These are phyloP conservation scores for Candida sonorensis DNA, from an alignment of 805 yeast species.

Conservation along the genomic window DNA sequence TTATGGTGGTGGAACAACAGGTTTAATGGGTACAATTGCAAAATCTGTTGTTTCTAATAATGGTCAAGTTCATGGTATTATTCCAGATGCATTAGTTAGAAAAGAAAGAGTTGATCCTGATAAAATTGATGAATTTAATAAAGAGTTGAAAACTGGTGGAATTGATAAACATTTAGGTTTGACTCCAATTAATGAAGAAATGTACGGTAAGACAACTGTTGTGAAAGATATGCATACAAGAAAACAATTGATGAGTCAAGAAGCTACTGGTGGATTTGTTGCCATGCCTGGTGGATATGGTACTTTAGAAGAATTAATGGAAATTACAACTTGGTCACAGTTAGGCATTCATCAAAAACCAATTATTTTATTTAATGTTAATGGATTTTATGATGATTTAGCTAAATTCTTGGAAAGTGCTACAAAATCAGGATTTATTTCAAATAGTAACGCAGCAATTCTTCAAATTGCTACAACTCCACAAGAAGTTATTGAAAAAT, in stretches of 20 bases:
- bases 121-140: slow-evolving; percentile 34
- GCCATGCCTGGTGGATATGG: slow-evolving; percentile 93
- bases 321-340: slow-evolving; percentile 85
- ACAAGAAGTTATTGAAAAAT: slow-evolving; percentile 59
- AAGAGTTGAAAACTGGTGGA: slow-evolving; percentile 39
- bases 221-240: slow-evolving; percentile 88
- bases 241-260: slow-evolving; percentile 77
- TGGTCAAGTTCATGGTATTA: slow-evolving; percentile 77
- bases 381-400: slow-evolving; percentile 73
- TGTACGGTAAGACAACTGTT: slow-evolving; percentile 73
- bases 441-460: slow-evolving; percentile 57
- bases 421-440: slow-evolving; percentile 59
- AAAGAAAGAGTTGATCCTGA: slow-evolving; percentile 48
- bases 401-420: slow-evolving; percentile 54
- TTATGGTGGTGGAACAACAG: slow-evolving; percentile 88
- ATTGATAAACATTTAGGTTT: slow-evolving; percentile 57
- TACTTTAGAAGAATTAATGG: slow-evolving; percentile 83
- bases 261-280: slow-evolving; percentile 70
- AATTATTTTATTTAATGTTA: slow-evolving; percentile 64
- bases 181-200: slow-evolving; percentile 50
- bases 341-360: slow-evolving; percentile 80
- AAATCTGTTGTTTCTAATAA: slow-evolving; percentile 48
- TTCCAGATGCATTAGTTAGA: slow-evolving; percentile 75
- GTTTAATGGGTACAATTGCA: slow-evolving; percentile 75
- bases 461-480: slow-evolving; percentile 60